These are phyloP conservation scores for Cenchrus fungigraminus DNA, from an alignment of 176 grass and related monocot genomes.

Conservation along the genomic window DNA sequence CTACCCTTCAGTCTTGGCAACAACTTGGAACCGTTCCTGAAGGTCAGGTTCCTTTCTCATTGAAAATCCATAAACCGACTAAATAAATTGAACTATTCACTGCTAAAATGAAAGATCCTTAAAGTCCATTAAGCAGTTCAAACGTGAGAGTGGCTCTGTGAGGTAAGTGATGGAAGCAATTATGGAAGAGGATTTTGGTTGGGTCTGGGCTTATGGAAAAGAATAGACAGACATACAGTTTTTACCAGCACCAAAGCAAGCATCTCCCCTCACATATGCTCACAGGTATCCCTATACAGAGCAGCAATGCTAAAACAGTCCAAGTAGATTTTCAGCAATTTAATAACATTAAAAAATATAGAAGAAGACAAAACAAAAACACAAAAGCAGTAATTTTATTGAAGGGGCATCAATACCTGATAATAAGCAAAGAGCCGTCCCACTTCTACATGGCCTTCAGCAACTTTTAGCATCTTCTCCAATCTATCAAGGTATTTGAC, in stretches of 20 bases:
- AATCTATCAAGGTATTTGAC: conserved; percentile 52
- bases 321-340: conserved; percentile 20
- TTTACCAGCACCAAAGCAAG: neutral
- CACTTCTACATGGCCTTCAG: conserved; percentile 97
- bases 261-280: neutral
- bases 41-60: conserved; percentile 8
- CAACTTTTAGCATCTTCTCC: conserved; percentile 79
- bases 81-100: neutral
- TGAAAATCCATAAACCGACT: neutral
- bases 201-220: neutral
- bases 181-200: neutral
- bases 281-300: neutral
- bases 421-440: conserved; percentile 92
- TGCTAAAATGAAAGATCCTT: neutral
- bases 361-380: neutral
- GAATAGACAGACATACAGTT: neutral
- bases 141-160: neutral
- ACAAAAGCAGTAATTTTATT: conserved; percentile 19
- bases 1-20: neutral
- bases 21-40: neutral
- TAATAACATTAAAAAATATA: neutral
- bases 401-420: conserved; percentile 63
- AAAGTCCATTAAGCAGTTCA: neutral
- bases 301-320: neutral
- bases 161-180: neutral